Evolutionary conservation across 1,284 basidiomycete species (phyloP).

Genomic region (Mycosarcoma mackinlayi): DNA sequence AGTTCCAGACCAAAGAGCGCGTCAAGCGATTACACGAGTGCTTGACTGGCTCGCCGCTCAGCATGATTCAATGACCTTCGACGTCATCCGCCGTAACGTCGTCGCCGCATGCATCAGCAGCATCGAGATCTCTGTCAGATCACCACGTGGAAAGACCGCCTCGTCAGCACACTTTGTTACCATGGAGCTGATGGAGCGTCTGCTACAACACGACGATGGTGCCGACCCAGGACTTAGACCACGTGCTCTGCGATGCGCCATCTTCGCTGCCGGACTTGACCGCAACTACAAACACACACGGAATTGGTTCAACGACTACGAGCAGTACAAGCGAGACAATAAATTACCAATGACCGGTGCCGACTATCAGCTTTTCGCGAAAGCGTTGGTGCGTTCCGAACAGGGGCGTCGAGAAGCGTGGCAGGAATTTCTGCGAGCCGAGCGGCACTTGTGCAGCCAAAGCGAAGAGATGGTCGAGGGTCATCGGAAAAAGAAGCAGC

Average conservation of each 20-base stretch:
- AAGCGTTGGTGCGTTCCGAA: constrained; percentile 19
- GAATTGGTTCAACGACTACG: constrained; percentile 15
- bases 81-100: constrained; percentile 2
- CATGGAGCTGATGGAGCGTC: constrained; percentile 19
- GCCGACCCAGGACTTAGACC: constrained; percentile 3
- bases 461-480: too few species aligned
- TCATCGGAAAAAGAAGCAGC: neutral
- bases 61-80: neutral
- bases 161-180: constrained; percentile 21
- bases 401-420: constrained; percentile 22
- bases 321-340: constrained; percentile 7
- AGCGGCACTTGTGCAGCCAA: constrained; percentile 6
- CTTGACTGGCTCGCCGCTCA: constrained; percentile 13
- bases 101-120: constrained; percentile 11
- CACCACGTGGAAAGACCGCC: neutral
- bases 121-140: constrained; percentile 15
- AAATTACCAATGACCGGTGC: neutral
- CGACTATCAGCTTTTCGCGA: constrained; percentile 28
- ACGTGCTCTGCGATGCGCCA: constrained; percentile 18
- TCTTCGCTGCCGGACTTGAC: constrained; percentile 21
- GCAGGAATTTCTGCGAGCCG: constrained; percentile 14
- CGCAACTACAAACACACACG: constrained; percentile 10
- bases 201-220: constrained; percentile 5
- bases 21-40: constrained; percentile 13
- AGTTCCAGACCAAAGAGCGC: constrained; percentile 23